A percentile compares a stretch with the other conserved stretches of the same genome.
These are phyloP conservation scores for Pyrenochaeta sp. DNA, from an alignment of 2,329 filamentous ascomycete genomes.

Conservation along the genomic window DNA sequence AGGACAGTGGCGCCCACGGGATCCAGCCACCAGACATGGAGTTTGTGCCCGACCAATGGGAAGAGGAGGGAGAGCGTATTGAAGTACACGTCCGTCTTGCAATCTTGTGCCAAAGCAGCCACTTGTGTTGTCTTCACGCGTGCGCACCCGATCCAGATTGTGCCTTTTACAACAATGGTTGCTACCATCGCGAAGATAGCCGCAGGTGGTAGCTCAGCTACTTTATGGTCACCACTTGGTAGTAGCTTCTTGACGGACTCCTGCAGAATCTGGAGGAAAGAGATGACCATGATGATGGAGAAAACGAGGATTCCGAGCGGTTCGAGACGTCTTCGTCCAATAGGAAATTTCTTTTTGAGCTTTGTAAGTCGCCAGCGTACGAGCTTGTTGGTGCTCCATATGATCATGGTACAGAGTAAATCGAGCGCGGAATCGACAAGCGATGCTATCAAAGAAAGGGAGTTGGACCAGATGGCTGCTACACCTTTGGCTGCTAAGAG, in stretches of 20 bases:
- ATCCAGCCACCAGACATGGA: slow-evolving; percentile 73
- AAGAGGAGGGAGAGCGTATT: slow-evolving; percentile 71
- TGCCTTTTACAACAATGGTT: slow-evolving; percentile 67
- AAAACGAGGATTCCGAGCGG: slow-evolving; percentile 70
- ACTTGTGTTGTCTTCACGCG: slow-evolving; percentile 70
- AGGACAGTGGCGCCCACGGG: slow-evolving; percentile 68
- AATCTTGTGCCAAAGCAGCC: slow-evolving; percentile 69
- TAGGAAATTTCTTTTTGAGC: slow-evolving; percentile 65
- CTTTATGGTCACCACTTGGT: slow-evolving; percentile 58
- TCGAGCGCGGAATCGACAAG: slow-evolving; percentile 69
- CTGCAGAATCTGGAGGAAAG: slow-evolving; percentile 68
- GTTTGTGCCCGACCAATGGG: slow-evolving; percentile 67
- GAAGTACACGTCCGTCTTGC: slow-evolving; percentile 69
- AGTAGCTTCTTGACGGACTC: slow-evolving; percentile 67
- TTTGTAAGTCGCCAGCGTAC: slow-evolving; percentile 65
- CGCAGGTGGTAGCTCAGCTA: slow-evolving; percentile 60
- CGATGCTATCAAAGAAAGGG: slow-evolving; percentile 68
- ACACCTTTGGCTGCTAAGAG: slow-evolving; percentile 65
- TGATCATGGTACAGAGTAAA: slow-evolving; percentile 67
- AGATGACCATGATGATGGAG: slow-evolving; percentile 69
- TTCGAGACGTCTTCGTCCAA: slow-evolving; percentile 61
- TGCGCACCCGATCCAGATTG: slow-evolving; percentile 67
- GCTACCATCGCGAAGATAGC: slow-evolving; percentile 66
- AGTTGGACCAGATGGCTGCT: slow-evolving; percentile 64
- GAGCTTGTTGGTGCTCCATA: slow-evolving; percentile 67